A percentile compares a stretch with the other conserved stretches of the same genome.
Conservation (phyloP, 2,329 filamentous ascomycete species). For the Leptographium flavum region DNA sequence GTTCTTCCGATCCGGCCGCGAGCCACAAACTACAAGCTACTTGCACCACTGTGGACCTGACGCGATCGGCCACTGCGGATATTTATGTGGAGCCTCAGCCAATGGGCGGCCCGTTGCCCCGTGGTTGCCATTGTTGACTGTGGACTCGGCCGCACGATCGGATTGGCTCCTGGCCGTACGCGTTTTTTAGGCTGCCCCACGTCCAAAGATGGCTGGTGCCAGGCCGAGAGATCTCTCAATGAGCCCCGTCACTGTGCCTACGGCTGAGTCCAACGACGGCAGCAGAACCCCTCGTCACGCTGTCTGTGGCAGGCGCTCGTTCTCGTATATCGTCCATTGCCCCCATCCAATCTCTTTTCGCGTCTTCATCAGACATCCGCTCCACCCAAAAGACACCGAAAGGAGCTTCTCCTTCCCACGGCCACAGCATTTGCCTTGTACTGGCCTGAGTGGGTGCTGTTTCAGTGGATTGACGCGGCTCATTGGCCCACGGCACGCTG, state of each 20-base stretch:
- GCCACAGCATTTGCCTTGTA: neutral
- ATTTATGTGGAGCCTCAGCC: conserved; percentile 15
- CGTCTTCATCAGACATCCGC: neutral
- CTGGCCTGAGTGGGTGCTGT: neutral
- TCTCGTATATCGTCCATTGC: no score
- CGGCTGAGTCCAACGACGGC: no score
- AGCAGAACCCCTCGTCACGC: no score
- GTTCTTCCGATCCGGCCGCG: conserved; percentile 1
- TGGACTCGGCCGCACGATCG: conserved; percentile 11
- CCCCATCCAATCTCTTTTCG: neutral
- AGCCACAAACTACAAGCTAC: no score
- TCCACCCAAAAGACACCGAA: neutral
- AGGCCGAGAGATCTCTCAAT: no score
- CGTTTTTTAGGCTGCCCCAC: neutral
- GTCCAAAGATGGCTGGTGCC: no score
- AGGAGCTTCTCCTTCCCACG: neutral
- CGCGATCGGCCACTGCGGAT: conserved; percentile 14
- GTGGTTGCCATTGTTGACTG: conserved; percentile 41
- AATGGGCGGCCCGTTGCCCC: conserved; percentile 38
- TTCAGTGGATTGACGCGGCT: neutral
- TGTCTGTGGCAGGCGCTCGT: no score
- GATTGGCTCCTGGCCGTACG: neutral
- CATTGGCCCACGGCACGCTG: neutral
- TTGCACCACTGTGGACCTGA: neutral
- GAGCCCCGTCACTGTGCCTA: no score